phyloP scores from a whole-genome alignment of 2,329 filamentous ascomycete genomes.

The Nakataea oryzae region DNA sequence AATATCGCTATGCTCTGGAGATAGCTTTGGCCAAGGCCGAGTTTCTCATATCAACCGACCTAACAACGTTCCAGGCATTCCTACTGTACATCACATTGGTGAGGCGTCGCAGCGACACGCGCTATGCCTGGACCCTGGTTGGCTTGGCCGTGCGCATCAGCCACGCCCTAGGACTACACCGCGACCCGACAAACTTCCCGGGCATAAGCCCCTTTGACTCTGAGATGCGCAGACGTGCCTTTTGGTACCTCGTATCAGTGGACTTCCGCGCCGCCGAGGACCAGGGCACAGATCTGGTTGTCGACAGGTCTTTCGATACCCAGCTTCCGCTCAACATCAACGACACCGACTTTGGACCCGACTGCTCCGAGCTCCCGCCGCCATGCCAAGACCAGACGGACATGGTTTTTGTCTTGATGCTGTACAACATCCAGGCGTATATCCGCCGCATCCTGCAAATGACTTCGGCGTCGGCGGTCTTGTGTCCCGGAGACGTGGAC shows the following conservation, averaged over 20 bases:
- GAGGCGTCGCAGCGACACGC: constrained; percentile 37
- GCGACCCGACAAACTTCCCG: constrained; percentile 42
- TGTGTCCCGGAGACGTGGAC: constrained; percentile 18
- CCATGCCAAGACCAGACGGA: constrained; percentile 44
- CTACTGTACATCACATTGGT: constrained; percentile 46
- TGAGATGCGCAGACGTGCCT: constrained; percentile 52
- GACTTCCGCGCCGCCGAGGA: constrained; percentile 52
- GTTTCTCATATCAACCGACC: constrained; percentile 48
- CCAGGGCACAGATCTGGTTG: constrained; percentile 40
- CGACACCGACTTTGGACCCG: constrained; percentile 36
- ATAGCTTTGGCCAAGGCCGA: constrained; percentile 50
- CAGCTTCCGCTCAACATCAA: constrained; percentile 47
- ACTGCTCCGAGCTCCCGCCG: constrained; percentile 33
- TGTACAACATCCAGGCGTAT: constrained; percentile 28
- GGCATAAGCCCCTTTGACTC: constrained; percentile 48
- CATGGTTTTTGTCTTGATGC: constrained; percentile 31
- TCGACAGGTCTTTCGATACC: constrained; percentile 39
- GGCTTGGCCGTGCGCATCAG: constrained; percentile 49
- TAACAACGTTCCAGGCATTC: constrained; percentile 52
- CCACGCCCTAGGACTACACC: constrained; percentile 42
- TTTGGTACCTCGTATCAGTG: constrained; percentile 49
- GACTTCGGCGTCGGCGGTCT: constrained; percentile 19
- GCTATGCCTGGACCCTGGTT: constrained; percentile 53
- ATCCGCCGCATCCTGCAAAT: constrained; percentile 26
- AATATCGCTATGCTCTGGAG: constrained; percentile 45